Conservation (phyloP, 441 rosid species). For the Pelargonium myrrhifolium region DNA sequence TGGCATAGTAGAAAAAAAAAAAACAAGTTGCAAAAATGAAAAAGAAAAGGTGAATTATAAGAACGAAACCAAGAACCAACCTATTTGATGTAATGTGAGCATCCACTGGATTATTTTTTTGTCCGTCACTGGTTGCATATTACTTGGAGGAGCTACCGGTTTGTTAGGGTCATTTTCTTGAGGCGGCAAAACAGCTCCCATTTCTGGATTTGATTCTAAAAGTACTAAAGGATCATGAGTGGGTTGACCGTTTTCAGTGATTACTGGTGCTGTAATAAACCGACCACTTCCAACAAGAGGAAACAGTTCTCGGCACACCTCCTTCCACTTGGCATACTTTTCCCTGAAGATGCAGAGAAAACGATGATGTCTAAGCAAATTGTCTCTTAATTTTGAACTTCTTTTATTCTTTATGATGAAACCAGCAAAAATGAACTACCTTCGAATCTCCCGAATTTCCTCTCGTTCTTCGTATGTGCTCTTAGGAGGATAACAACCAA, state of each 20-base stretch:
- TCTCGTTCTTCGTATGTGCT: conserved; percentile 88
- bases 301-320: conserved; percentile 58
- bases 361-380: conserved; percentile 2
- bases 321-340: conserved; percentile 70
- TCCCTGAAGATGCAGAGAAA: conserved; percentile 36
- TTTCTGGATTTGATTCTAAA: conserved; percentile 48
- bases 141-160: not conserved
- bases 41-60: conserved; percentile 4
- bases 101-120: conserved; percentile 77
- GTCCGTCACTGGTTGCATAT: conserved; percentile 23
- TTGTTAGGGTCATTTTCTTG: conserved; percentile 2
- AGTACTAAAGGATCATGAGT: conserved; percentile 70
- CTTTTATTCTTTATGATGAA: not conserved
- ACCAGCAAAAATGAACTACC: conserved; percentile 35
- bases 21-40: not conserved
- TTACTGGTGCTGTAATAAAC: conserved; percentile 76
- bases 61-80: conserved; percentile 25
- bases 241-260: conserved; percentile 73
- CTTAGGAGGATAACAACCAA: conserved; percentile 77
- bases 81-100: conserved; percentile 88
- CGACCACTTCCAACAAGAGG: conserved; percentile 84
- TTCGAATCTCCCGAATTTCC: conserved; percentile 53
- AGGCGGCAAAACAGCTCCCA: conserved; percentile 20
- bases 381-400: not conserved
- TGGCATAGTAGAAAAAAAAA: not conserved